Base-by-base conservation (phyloP, 768 basidiomycete species). In the Phanerochaete sordida region DNA sequence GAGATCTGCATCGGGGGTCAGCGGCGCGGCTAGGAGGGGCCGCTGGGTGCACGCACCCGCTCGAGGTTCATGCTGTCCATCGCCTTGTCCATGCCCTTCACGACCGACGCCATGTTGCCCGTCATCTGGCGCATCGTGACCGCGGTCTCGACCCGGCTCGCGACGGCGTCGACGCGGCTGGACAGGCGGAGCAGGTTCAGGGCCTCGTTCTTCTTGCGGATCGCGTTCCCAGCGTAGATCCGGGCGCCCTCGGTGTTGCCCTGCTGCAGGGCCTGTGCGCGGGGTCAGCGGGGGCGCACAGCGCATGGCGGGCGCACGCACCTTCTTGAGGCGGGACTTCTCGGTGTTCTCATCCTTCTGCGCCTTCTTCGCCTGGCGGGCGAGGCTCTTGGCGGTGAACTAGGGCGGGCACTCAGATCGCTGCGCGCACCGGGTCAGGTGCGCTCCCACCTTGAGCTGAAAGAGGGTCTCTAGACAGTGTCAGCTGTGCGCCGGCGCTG, bases 51-150 rank as follows among this genome's bases (percentile, higher is more conserved):
- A n/a, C 86, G 70, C 69, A 97, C 96, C 72, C 89, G 83, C 68
- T 99, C 97, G 58, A 98, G 83, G 78, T 99, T 98, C 97, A 99
- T 99, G 74, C 81, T 90, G 67, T 97, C 91, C 97, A 99, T 98
- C 3, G 97, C 97, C 71, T 90, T 92, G 73, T 99, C 97, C 97
- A 99, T 98, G 33, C 95, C 95, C 68, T 86, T 87, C 47, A 99
- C 97, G 2, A 98, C 97, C 35, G 88, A 88, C 16, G 93, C 88
- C 96, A 99, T 97, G 72, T 88, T 95, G 3, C 94, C 94, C 30
- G 97, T 96, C 43, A 99, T 91, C 74, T 93, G 85, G 51, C 93
- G 85, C 93, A 99, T 98, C 57, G 96, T 98, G 45, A 98, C 95
- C 0, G 97, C 97, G 19, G 97, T 98, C 77, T 99, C 97, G 0